Evolutionary conservation across 805 yeast genomes (phyloP).

Genomic region (Nakazawaea populi): DNA sequence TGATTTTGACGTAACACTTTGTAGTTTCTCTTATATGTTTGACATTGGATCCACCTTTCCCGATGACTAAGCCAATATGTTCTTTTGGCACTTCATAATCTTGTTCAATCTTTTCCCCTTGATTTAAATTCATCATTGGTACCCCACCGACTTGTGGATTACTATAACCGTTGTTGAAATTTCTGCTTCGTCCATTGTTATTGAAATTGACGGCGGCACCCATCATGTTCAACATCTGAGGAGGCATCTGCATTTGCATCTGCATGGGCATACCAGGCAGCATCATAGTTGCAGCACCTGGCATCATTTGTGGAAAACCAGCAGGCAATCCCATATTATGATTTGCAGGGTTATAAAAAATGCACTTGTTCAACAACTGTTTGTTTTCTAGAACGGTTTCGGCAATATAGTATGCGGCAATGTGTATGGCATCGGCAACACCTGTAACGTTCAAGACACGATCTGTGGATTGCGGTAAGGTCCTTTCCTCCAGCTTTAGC

Average conservation of each 20-base stretch:
- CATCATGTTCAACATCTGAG: conserved; percentile 11
- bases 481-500: conserved; percentile 65
- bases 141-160: conserved; percentile 6
- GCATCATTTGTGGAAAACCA: conserved; percentile 15
- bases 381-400: conserved; percentile 61
- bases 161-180: conserved; percentile 16
- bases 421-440: conserved; percentile 82
- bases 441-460: conserved; percentile 66
- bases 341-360: conserved; percentile 55
- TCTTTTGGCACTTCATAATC: conserved; percentile 72
- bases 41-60: conserved; percentile 79
- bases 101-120: conserved; percentile 52
- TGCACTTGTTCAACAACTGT: conserved; percentile 48
- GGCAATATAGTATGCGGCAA: conserved; percentile 71
- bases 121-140: conserved; percentile 11
- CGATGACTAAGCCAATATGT: conserved; percentile 79
- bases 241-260: conserved; percentile 9
- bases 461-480: conserved; percentile 73
- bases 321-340: conserved; percentile 23
- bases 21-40: conserved; percentile 70
- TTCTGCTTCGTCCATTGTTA: conserved; percentile 7
- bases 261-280: conserved; percentile 8
- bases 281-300: conserved; percentile 8
- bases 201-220: conserved; percentile 14
- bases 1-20: conserved; percentile 72